These are phyloP conservation scores for Globisporangium echinulatum DNA, from an alignment of 352 stramenopile species.

Conservation along the genomic window DNA sequence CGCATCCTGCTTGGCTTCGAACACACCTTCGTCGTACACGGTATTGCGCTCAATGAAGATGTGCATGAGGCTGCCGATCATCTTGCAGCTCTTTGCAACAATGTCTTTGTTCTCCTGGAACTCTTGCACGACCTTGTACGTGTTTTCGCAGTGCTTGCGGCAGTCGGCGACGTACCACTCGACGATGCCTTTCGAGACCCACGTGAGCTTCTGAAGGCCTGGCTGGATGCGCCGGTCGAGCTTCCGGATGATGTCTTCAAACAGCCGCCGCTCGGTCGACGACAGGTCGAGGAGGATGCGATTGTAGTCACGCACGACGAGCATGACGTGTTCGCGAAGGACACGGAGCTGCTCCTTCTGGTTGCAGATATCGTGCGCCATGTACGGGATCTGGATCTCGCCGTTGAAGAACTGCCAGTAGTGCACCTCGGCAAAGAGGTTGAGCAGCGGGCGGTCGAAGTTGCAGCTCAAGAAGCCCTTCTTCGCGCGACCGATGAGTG, in stretches of 20 bases:
- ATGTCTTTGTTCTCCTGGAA: constrained; percentile 89
- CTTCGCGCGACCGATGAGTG: constrained; percentile 68
- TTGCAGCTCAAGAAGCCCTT: constrained; percentile 91
- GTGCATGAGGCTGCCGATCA: constrained; percentile 83
- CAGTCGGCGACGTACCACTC: constrained; percentile 91
- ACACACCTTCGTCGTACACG: constrained; percentile 91
- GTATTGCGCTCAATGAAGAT: constrained; percentile 92
- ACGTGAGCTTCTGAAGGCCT: constrained; percentile 91
- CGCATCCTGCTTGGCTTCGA: constrained; percentile 88
- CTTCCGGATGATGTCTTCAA: constrained; percentile 93
- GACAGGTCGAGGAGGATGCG: constrained; percentile 89
- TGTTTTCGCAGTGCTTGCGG: constrained; percentile 84
- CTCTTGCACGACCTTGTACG: constrained; percentile 84
- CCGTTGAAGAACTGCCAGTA: constrained; percentile 90
- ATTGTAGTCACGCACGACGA: constrained; percentile 95
- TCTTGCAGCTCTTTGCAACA: constrained; percentile 85
- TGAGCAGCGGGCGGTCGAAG: constrained; percentile 90
- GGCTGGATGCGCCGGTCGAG: constrained; percentile 91
- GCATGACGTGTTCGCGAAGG: constrained; percentile 91
- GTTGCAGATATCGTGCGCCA: constrained; percentile 94
- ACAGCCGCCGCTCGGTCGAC: constrained; percentile 87
- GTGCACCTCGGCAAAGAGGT: constrained; percentile 91
- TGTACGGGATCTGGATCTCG: constrained; percentile 93
- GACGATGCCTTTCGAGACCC: constrained; percentile 89
- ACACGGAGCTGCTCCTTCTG: constrained; percentile 90